Percentiles rank a stretch among this genome's conserved stretches.
Evolutionary conservation across 2,329 filamentous ascomycete species (phyloP).

Genomic region (Pseudogymnoascus sp.): DNA sequence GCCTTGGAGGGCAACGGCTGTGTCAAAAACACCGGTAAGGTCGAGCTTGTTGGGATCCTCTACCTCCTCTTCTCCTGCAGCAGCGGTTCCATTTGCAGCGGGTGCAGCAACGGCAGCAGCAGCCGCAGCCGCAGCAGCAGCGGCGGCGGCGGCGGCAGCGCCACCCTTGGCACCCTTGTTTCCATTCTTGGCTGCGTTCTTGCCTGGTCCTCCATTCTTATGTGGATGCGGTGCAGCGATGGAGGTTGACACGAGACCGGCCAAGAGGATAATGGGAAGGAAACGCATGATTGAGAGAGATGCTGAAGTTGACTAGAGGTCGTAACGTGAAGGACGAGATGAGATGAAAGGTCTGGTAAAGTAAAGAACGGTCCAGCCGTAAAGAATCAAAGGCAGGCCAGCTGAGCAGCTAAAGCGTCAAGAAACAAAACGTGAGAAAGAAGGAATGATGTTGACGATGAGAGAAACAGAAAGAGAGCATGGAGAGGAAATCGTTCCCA

Average conservation of each 20-base stretch:
- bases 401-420: neutral
- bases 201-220: neutral
- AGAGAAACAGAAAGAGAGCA: neutral
- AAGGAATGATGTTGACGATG: neutral
- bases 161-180: neutral
- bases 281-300: neutral
- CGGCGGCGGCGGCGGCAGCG: neutral
- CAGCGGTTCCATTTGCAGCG: constrained; percentile 12
- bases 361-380: constrained; percentile 6
- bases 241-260: neutral
- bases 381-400: constrained; percentile 6
- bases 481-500: neutral
- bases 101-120: constrained; percentile 18
- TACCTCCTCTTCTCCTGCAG: constrained; percentile 13
- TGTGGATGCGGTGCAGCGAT: neutral
- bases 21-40: constrained; percentile 26
- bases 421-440: neutral
- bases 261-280: constrained; percentile 5
- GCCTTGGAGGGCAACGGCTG: constrained; percentile 25
- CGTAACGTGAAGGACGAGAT: neutral
- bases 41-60: constrained; percentile 27
- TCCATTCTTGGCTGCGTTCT: neutral
- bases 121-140: constrained; percentile 16
- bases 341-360: neutral
- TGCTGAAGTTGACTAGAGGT: neutral